A percentile compares a stretch with the other conserved stretches of the same genome.
phyloP scores from a whole-genome alignment of 345 rosid genomes.

The Adansonia digitata region DNA sequence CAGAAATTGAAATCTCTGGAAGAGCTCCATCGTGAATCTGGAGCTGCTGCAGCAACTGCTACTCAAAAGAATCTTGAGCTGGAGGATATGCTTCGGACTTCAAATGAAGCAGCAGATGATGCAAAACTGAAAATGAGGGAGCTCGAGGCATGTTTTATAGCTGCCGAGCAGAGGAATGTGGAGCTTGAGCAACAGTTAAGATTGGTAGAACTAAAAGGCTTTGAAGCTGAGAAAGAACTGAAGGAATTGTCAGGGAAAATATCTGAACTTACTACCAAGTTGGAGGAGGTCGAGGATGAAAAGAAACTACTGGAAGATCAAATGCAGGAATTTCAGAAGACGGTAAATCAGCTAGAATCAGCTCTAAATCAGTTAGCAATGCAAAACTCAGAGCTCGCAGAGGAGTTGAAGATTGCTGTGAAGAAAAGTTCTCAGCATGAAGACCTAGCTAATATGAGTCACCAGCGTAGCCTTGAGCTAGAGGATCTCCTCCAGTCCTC shows the following conservation, averaged over 20 bases:
- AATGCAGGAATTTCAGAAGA: constrained; percentile 47
- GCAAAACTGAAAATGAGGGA: not conserved
- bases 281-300: constrained; percentile 53
- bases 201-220: constrained; percentile 42
- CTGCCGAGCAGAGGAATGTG: constrained; percentile 61
- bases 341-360: constrained; percentile 45
- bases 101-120: too few relatives aligned
- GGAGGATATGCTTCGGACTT: too few relatives aligned
- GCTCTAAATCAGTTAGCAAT: not conserved
- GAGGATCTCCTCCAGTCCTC: constrained; percentile 59
- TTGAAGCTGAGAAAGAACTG: constrained; percentile 50
- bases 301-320: constrained; percentile 41
- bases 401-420: not conserved
- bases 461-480: constrained; percentile 63
- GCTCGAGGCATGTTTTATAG: constrained; percentile 29
- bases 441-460: constrained; percentile 29
- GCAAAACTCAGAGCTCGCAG: not conserved
- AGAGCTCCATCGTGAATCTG: too few relatives aligned
- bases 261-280: constrained; percentile 42
- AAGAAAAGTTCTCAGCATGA: not conserved
- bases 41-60: too few relatives aligned
- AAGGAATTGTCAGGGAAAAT: constrained; percentile 48
- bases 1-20: constrained; percentile 69
- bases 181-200: constrained; percentile 72
- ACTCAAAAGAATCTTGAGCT: too few relatives aligned